Evolutionary conservation across 129 eudicot genomes (phyloP).

Genomic region (Lonicera japonica): DNA sequence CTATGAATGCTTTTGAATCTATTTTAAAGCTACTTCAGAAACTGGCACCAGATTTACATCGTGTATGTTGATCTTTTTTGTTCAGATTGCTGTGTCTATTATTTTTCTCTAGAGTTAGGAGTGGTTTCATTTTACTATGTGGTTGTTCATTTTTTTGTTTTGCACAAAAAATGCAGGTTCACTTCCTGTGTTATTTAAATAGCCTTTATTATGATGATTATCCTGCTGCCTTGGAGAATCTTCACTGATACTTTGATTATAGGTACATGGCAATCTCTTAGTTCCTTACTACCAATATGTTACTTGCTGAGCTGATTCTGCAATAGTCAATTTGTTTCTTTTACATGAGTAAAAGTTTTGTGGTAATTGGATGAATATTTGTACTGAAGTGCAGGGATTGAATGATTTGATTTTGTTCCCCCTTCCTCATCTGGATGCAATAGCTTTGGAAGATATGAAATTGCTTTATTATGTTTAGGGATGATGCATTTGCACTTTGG

Average conservation of each 20-base stretch:
- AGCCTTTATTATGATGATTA: conserved; percentile 84
- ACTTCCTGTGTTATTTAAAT: conserved; percentile 81
- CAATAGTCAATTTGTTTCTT: background rate
- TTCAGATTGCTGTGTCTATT: background rate
- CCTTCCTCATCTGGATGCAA: conserved; percentile 44
- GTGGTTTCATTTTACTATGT: conserved; percentile 1
- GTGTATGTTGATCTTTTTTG: conserved; percentile 51
- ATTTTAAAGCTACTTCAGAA: conserved; percentile 74
- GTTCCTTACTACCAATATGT: background rate
- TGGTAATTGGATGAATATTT: conserved; percentile 28
- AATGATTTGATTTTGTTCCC: conserved; percentile 73
- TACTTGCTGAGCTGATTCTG: background rate
- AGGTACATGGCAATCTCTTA: conserved; percentile 40
- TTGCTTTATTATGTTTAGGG: conserved; percentile 84
- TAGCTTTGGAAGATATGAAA: conserved; percentile 79
- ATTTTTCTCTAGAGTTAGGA: conserved; percentile 1
- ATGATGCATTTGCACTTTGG: conserved; percentile 97
- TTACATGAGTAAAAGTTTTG: background rate
- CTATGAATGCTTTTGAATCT: conserved; percentile 74
- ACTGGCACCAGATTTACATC: conserved; percentile 88
- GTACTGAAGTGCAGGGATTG: conserved; percentile 94
- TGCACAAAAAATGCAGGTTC: conserved; percentile 48
- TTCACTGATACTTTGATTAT: conserved; percentile 93
- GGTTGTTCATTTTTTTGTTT: conserved; percentile 5
- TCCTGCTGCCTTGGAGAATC: conserved; percentile 86